These are phyloP conservation scores for Phytophthora litchii DNA, from an alignment of 352 stramenopile genomes.

Conservation along the genomic window DNA sequence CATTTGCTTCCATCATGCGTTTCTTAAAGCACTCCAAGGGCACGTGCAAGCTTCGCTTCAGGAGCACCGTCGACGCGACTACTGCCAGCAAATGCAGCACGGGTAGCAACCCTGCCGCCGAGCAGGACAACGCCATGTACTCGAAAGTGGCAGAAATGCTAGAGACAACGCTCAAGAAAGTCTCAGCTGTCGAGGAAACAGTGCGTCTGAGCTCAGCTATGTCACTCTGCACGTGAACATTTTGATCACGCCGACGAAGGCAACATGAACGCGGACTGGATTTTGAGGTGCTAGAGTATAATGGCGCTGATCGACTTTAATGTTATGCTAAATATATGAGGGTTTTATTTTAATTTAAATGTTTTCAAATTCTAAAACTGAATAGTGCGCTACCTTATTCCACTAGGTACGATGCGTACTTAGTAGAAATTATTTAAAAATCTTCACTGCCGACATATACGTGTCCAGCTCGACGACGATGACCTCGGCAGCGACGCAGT, in stretches of 20 bases:
- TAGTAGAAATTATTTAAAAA: slow-evolving; percentile 4
- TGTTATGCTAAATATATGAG: slow-evolving; percentile 17
- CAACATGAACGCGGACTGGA: neutral
- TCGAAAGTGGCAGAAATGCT: slow-evolving; percentile 75
- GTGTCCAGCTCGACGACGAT: slow-evolving; percentile 39
- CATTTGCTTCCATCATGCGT: slow-evolving; percentile 69
- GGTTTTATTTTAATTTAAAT: too few relatives aligned
- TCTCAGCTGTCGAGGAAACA: slow-evolving; percentile 74
- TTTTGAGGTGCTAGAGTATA: slow-evolving; percentile 23
- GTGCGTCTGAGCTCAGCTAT: slow-evolving; percentile 77
- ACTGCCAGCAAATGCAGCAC: slow-evolving; percentile 31
- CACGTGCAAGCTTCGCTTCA: slow-evolving; percentile 80
- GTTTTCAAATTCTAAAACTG: too few relatives aligned
- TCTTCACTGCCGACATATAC: slow-evolving; percentile 13
- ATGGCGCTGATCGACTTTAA: slow-evolving; percentile 16
- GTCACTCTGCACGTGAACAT: slow-evolving; percentile 59
- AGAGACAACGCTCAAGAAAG: slow-evolving; percentile 76
- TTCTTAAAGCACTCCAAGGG: slow-evolving; percentile 83
- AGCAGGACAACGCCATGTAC: slow-evolving; percentile 57
- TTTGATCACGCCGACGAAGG: neutral
- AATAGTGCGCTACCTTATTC: too few relatives aligned
- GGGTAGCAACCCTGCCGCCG: slow-evolving; percentile 37
- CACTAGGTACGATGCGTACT: slow-evolving; percentile 24
- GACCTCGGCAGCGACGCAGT: slow-evolving; percentile 41
- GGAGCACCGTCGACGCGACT: slow-evolving; percentile 17